Base-by-base conservation (phyloP, 1,284 basidiomycete genomes). In the Heterobasidion parviporum region DNA sequence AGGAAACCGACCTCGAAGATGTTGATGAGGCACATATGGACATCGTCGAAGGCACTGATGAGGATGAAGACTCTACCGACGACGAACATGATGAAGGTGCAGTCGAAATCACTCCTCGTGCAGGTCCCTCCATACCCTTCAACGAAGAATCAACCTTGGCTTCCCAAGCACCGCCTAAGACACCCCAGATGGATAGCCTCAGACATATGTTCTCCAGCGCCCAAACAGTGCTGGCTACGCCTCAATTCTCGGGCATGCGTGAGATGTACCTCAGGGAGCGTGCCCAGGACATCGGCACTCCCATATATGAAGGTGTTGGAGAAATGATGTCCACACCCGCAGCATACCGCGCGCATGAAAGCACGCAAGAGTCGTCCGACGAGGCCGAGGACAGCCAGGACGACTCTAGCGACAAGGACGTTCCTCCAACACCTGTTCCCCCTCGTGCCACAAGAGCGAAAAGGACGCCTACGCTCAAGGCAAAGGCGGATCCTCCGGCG, bases 261-360 rank as follows among this genome's bases (percentile, higher is more conserved):
- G 63, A 64, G 50, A 62, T 73, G 62, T 72, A 69, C 58, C 56
- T 62, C 8, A 59, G 55, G 10, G 63, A 58, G 43, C 51, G 54
- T n/a, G 52, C 54, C 8, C 54, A 49, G n/a, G 62, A 59, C 8
- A 44, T 54, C 34, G 59, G 35, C 26, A 67, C 68, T 4, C 65
- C 68, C 3, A 54, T 56, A 3, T 64, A 70, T 44, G 70, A 72
- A 38, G 70, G 69, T 16, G 60, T 72, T 1, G 68, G 62, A 0
- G 68, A 72, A 56, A 70, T 73, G 67, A 60, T 73, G 41, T 56
- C 61, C 6, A 70, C 70, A 1, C 71, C 73, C 10, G 63, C 54
- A 1, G 67, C 55, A 7, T 63, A 64, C 55, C 57, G 49, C 12
- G 49, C 57, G 2, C 46, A 57, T 33, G 57, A 61, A 34, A 34